phyloP scores from a whole-genome alignment of 1,284 basidiomycete species.

The Sphaerobolus stellatus region DNA sequence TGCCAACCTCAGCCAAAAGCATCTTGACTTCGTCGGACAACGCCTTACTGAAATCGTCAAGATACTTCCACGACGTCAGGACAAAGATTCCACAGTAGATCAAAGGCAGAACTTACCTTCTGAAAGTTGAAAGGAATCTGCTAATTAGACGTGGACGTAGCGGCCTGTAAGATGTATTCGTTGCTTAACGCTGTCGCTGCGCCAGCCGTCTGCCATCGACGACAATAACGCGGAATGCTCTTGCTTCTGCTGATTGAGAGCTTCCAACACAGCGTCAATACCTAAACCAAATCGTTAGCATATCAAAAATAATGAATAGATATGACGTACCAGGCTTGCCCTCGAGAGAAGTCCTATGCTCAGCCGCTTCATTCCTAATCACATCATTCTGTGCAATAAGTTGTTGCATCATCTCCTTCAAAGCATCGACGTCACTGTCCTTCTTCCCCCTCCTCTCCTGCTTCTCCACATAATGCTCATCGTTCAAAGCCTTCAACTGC shows the following conservation, averaged over 20 bases:
- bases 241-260: conserved; percentile 49
- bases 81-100: background rate
- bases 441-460: conserved; percentile 52
- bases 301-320: background rate
- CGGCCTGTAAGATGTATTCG: conserved; percentile 61
- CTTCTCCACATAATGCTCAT: conserved; percentile 60
- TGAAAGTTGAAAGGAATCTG: conserved; percentile 77
- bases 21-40: conserved; percentile 21
- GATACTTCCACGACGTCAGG: conserved; percentile 35
- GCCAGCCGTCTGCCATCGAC: conserved; percentile 67
- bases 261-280: conserved; percentile 52
- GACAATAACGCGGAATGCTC: conserved; percentile 54
- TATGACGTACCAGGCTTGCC: conserved; percentile 37
- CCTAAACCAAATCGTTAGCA: conserved; percentile 32
- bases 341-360: conserved; percentile 47
- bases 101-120: conserved; percentile 46
- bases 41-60: conserved; percentile 20
- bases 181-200: conserved; percentile 57
- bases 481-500: conserved; percentile 54
- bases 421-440: conserved; percentile 49
- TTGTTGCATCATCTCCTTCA: conserved; percentile 56
- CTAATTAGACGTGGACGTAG: conserved; percentile 63
- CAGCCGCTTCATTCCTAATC: conserved; percentile 50
- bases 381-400: conserved; percentile 54
- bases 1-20: conserved; percentile 18